phyloP scores from a whole-genome alignment of 2,329 filamentous ascomycete species.

The Penicillium frequentans region DNA sequence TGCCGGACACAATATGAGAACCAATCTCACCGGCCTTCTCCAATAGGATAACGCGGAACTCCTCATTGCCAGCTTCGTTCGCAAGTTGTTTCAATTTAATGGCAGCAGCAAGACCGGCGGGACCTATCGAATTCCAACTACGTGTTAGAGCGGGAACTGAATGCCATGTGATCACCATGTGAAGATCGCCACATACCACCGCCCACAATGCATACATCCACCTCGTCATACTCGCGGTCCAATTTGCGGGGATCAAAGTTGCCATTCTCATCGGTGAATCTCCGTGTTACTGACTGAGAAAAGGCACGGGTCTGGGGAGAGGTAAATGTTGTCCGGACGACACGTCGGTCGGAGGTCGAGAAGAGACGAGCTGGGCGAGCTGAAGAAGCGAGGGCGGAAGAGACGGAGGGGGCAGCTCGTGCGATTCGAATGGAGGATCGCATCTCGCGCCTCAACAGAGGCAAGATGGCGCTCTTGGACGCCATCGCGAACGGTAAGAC shows the following conservation, averaged over 20 bases:
- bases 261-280: constrained; percentile 51
- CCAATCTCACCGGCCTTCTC: constrained; percentile 96
- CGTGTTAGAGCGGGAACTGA: not conserved
- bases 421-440: constrained; percentile 32
- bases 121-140: constrained; percentile 52
- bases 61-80: constrained; percentile 90
- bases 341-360: constrained; percentile 17
- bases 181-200: constrained; percentile 59
- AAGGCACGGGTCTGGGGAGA: constrained; percentile 43
- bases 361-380: constrained; percentile 20
- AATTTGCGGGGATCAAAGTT: constrained; percentile 65
- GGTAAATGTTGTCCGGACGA: constrained; percentile 20
- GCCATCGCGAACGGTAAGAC: constrained; percentile 31
- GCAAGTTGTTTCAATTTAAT: constrained; percentile 95
- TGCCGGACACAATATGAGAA: constrained; percentile 92
- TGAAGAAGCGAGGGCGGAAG: constrained; percentile 19
- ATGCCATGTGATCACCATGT: constrained; percentile 1
- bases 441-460: constrained; percentile 44
- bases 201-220: constrained; percentile 95
- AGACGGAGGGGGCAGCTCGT: constrained; percentile 25
- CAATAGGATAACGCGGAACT: constrained; percentile 87
- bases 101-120: constrained; percentile 86
- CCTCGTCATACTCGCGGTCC: constrained; percentile 87
- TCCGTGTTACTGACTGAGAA: constrained; percentile 43
- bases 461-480: constrained; percentile 41